Evolutionary conservation across 2,329 filamentous ascomycete species (phyloP).

Genomic region (Peltaster fructicola): DNA sequence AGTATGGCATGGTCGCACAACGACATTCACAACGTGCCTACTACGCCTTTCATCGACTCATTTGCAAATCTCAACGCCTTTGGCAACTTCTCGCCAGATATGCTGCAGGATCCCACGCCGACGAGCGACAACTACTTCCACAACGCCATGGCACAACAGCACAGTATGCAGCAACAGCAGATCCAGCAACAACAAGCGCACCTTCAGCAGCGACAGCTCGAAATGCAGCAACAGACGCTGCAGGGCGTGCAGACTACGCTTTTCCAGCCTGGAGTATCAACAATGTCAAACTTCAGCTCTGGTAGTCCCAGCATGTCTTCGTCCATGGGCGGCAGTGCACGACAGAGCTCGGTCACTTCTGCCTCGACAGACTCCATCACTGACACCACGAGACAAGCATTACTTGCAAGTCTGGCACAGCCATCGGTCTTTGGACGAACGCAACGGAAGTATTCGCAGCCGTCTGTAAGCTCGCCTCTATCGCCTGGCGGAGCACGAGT

Average conservation of each 20-base stretch:
- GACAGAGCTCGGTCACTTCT: conserved; percentile 42
- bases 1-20: conserved; percentile 42
- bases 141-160: conserved; percentile 42
- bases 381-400: conserved; percentile 45
- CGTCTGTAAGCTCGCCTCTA: conserved; percentile 35
- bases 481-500: conserved; percentile 20
- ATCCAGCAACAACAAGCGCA: conserved; percentile 7
- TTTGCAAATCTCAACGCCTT: conserved; percentile 58
- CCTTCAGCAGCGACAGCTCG: conserved; percentile 6
- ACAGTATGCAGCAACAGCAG: conserved; percentile 2
- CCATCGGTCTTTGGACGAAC: conserved; percentile 33
- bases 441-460: conserved; percentile 42
- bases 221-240: conserved; percentile 7
- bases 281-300: conserved; percentile 47
- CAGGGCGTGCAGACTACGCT: conserved; percentile 40
- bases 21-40: conserved; percentile 32
- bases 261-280: conserved; percentile 22
- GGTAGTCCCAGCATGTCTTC: conserved; percentile 45
- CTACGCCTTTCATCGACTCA: no score
- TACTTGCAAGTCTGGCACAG: conserved; percentile 44
- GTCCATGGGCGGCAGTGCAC: conserved; percentile 49
- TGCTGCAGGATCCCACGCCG: conserved; percentile 50
- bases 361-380: conserved; percentile 48
- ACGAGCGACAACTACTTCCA: conserved; percentile 59
- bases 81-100: conserved; percentile 61